phyloP scores from a whole-genome alignment of 345 rosid genomes.

The Erysimum cheiranthoides region DNA sequence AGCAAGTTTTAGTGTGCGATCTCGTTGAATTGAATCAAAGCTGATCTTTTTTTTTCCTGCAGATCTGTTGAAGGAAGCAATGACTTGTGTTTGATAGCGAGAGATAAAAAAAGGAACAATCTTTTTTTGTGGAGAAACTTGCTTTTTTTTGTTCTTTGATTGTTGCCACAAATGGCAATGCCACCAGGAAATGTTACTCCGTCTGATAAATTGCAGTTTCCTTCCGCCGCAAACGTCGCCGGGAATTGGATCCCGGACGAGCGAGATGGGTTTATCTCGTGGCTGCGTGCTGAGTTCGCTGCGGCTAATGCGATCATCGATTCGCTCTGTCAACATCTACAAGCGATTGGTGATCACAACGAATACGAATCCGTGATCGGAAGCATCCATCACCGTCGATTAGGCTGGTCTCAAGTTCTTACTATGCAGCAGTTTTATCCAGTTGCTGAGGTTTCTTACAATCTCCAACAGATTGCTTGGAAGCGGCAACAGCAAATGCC shows the following conservation, averaged over 20 bases:
- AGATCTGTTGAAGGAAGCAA: slow-evolving; percentile 40
- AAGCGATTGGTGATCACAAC: slow-evolving; percentile 65
- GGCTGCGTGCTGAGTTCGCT: slow-evolving; percentile 92
- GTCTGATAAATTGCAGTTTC: slow-evolving; percentile 72
- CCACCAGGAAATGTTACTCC: slow-evolving; percentile 69
- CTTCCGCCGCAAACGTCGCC: slow-evolving; percentile 36
- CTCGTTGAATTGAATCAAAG: slow-evolving; percentile 3
- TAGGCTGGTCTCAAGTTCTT: slow-evolving; percentile 76
- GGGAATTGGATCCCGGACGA: slow-evolving; percentile 71
- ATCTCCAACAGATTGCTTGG: slow-evolving; percentile 75
- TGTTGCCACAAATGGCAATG: slow-evolving; percentile 70
- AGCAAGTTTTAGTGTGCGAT: slow-evolving; percentile 31
- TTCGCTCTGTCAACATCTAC: slow-evolving; percentile 70
- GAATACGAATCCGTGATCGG: slow-evolving; percentile 69
- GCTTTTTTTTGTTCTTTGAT: background rate
- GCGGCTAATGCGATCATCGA: slow-evolving; percentile 95
- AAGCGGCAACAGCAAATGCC: slow-evolving; percentile 61
- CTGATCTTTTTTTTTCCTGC: slow-evolving; percentile 24
- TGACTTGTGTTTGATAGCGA: slow-evolving; percentile 29
- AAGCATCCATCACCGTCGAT: slow-evolving; percentile 75
- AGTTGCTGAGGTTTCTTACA: slow-evolving; percentile 57
- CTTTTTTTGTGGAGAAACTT: background rate
- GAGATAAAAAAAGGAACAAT: background rate
- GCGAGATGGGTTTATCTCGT: slow-evolving; percentile 79
- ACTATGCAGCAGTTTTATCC: slow-evolving; percentile 86